A percentile compares a stretch with the other conserved stretches of the same genome.
Evolutionary conservation across 1,139 yeast genomes (phyloP).

Genomic region (Pichia kudriavzevii): DNA sequence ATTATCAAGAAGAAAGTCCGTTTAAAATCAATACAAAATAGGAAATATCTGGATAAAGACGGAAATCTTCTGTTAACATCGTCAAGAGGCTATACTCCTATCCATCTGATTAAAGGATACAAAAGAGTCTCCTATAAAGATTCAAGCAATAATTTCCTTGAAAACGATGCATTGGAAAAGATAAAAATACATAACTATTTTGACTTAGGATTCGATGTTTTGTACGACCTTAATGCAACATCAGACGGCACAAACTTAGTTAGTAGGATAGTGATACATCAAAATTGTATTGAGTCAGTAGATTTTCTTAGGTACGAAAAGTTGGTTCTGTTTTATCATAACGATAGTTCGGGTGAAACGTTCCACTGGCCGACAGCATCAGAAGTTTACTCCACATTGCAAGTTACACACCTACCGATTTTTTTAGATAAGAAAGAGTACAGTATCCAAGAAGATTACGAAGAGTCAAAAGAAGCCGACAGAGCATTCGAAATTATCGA

Average conservation of each 20-base stretch:
- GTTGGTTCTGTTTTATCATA: constrained; percentile 12
- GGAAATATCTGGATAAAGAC: constrained; percentile 27
- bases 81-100: constrained; percentile 8
- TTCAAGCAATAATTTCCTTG: neutral
- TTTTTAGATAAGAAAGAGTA: constrained; percentile 43
- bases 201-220: constrained; percentile 44
- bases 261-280: constrained; percentile 41
- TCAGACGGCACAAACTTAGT: constrained; percentile 29
- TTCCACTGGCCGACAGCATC: neutral
- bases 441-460: constrained; percentile 30
- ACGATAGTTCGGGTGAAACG: neutral
- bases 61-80: constrained; percentile 34
- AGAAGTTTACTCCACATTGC: neutral
- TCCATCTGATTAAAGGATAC: neutral
- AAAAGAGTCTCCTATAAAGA: neutral
- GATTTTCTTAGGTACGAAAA: constrained; percentile 45
- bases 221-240: constrained; percentile 36
- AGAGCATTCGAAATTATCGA: constrained; percentile 23
- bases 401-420: constrained; percentile 29
- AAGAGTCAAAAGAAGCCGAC: constrained; percentile 11
- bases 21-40: constrained; percentile 6
- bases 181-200: constrained; percentile 49
- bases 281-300: constrained; percentile 41
- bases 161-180: constrained; percentile 5
- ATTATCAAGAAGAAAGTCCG: constrained; percentile 33